Evolutionary conservation across 805 yeast genomes (phyloP), one percentile per base, ranked within the genome.

Genomic region (Candida insectorum): DNA sequence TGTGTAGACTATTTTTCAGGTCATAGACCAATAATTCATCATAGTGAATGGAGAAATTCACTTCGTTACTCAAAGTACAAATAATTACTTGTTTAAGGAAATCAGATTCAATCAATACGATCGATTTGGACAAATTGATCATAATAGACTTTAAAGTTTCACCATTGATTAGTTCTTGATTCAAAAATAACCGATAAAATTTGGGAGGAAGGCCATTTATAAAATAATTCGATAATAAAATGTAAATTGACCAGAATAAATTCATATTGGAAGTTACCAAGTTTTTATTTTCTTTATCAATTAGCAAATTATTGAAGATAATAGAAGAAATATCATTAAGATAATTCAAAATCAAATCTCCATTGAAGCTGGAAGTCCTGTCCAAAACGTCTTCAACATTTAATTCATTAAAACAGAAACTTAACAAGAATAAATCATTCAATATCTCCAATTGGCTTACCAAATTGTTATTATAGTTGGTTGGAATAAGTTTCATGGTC

Each of bases 231-330:
- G 79, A 68, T 9, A 75, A 54, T 9, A 75, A 44, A 5, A 62
- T 49, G 41, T 72, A 75, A 12, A 75, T 65, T 39, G 65, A 60
- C 80, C 80, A 75, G 34, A 65, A 58, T 16, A 68, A 45, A n/a
- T 45, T 43, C 36, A 56, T 44, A 27, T 43, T 34, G 4, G 28
- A 8, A 34, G 58, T 60, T 16, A 52, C 45, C 21, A 55, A 56
- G 15, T 65, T 55, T 13, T 62, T 27, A 20, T 33, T 30, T 8
- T 48, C 41, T 49, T 36, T 38, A 11, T 37, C 33, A 16, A 28
- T 26, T 6, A 47, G 44, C 33, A 60, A 44, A 37, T 67, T 65
- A 19, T 65, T 48, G 33, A 71, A 51, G 28, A 72, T 68, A 16
- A 71, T 60, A 37, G 54, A 56, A 20, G 68, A 56, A 11, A 70